These are phyloP conservation scores for Chalaropsis ovoidea DNA, from an alignment of 2,329 filamentous ascomycete species.

Conservation along the genomic window DNA sequence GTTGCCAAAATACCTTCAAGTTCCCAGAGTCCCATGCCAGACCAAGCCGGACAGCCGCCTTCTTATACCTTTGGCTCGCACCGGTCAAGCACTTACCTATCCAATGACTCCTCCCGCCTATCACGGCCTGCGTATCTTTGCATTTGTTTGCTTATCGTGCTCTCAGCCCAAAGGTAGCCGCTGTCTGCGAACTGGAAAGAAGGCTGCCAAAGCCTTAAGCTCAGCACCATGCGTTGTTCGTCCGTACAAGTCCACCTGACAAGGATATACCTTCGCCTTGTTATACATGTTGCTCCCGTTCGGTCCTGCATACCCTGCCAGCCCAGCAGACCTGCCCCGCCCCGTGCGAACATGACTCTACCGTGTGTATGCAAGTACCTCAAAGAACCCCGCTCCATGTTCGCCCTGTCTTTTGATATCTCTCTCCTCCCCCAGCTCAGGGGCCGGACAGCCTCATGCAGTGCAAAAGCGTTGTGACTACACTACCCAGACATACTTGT, in stretches of 20 bases:
- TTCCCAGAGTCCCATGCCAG: not conserved
- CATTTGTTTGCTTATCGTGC: not conserved
- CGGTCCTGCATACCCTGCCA: conserved; percentile 9
- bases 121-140: not conserved
- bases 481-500: not conserved
- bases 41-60: not conserved
- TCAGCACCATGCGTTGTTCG: conserved; percentile 8
- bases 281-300: not conserved
- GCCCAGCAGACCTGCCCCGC: not conserved
- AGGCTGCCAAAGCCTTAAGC: conserved; percentile 10
- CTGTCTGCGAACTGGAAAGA: not conserved
- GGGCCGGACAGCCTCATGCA: not conserved
- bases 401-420: conserved; percentile 8
- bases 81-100: not conserved
- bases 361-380: not conserved
- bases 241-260: not conserved
- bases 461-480: not conserved
- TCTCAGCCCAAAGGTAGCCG: not conserved
- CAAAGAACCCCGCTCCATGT: not conserved
- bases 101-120: not conserved
- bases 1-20: not conserved
- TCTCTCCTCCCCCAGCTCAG: not conserved
- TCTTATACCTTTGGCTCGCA: not conserved
- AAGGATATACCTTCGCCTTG: not conserved
- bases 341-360: conserved; percentile 5